Conservation (phyloP, 768 basidiomycete species). For the Tremella yokohamensis region DNA sequence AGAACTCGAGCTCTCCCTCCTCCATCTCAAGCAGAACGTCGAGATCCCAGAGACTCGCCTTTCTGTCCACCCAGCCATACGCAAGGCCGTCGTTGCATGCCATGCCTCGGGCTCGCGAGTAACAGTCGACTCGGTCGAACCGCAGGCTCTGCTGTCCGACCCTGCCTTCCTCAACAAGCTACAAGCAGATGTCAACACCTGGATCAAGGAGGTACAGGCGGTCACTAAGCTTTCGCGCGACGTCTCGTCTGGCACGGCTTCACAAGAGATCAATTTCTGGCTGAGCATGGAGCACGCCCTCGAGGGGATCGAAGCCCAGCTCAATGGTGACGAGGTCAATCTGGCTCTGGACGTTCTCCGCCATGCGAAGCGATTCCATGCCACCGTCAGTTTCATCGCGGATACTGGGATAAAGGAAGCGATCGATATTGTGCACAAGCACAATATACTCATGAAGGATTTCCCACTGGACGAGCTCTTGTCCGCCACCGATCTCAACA, state of each 20-base stretch:
- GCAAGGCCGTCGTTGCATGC: conserved; percentile 70
- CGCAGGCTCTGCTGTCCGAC: conserved; percentile 75
- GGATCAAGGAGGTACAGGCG: conserved; percentile 97
- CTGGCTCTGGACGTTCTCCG: conserved; percentile 69
- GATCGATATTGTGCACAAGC: conserved; percentile 89
- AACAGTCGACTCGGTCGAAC: conserved; percentile 69
- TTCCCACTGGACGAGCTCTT: conserved; percentile 95
- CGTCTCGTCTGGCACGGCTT: conserved; percentile 89
- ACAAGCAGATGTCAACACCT: conserved; percentile 88
- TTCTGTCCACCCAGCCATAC: conserved; percentile 82
- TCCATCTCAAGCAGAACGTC: conserved; percentile 97
- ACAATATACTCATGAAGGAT: conserved; percentile 98
- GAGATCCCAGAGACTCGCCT: conserved; percentile 97
- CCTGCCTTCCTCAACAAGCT: conserved; percentile 87
- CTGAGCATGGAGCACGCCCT: conserved; percentile 86
- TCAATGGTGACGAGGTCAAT: conserved; percentile 84
- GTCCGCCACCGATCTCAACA: conserved; percentile 91
- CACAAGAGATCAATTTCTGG: conserved; percentile 99
- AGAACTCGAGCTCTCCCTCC: conserved; percentile 85
- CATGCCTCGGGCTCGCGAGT: conserved; percentile 54
- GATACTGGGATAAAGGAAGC: conserved; percentile 96
- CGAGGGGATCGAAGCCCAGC: conserved; percentile 86
- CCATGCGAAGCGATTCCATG: conserved; percentile 93
- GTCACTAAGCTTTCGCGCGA: conserved; percentile 95
- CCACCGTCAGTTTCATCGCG: conserved; percentile 94